phyloP scores from a whole-genome alignment of 2,329 filamentous ascomycete species.

The Leptosphaerulina australis region DNA sequence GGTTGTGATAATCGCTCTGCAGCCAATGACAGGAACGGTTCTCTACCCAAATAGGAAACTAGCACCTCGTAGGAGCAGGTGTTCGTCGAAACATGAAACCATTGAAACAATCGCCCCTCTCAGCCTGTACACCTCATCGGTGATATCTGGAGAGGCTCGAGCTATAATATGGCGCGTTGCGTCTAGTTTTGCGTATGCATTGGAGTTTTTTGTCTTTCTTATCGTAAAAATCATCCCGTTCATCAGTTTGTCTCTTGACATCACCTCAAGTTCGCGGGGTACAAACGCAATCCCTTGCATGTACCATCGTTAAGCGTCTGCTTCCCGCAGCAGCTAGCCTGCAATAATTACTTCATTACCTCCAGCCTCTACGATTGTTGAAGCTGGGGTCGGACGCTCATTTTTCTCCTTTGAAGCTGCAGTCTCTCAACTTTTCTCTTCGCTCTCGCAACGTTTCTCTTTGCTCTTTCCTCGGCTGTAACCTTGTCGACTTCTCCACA shows the following conservation, averaged over 20 bases:
- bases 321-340: slow-evolving; percentile 9
- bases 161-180: slow-evolving; percentile 25
- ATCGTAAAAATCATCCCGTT: slow-evolving; percentile 4
- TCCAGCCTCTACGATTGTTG: slow-evolving; percentile 11
- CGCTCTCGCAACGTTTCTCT: too few species aligned
- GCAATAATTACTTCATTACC: slow-evolving; percentile 13
- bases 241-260: slow-evolving; percentile 11
- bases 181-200: slow-evolving; percentile 14
- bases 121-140: slow-evolving; percentile 10
- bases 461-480: not conserved
- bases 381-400: slow-evolving; percentile 2
- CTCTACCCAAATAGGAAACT: slow-evolving; percentile 11
- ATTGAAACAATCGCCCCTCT: slow-evolving; percentile 29
- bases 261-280: slow-evolving; percentile 10
- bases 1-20: slow-evolving; percentile 7
- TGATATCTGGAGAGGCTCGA: slow-evolving; percentile 3
- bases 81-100: slow-evolving; percentile 25
- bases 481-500: not conserved
- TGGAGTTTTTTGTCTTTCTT: slow-evolving; percentile 7
- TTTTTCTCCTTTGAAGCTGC: not conserved
- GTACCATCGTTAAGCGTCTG: slow-evolving; percentile 7
- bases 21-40: slow-evolving; percentile 18
- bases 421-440: not conserved
- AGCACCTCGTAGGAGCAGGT: slow-evolving; percentile 10
- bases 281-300: slow-evolving; percentile 5